Base-by-base conservation (phyloP, 257 asterid species). In the Solanum medicagineum region DNA sequence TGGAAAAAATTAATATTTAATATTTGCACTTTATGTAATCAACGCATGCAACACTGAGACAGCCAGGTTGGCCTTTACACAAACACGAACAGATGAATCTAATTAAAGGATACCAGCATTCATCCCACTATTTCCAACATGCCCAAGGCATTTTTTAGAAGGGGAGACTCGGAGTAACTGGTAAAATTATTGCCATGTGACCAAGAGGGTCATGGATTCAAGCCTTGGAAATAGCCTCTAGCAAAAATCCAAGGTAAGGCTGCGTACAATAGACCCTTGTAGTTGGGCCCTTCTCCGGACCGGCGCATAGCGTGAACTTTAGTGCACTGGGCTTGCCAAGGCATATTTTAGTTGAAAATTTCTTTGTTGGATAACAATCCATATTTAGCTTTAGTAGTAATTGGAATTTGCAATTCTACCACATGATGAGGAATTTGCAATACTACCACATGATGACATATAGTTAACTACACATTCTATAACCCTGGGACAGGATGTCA, bases 261-360 rank as follows among this genome's bases (percentile, higher is more conserved):
- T 32, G 36, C 4, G 4, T 32, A 32, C 4, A 32, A 32, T 32
- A 32, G 4, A 32, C 36, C 36, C 36, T 32, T 32, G 36, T 32
- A 32, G 4, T 32, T 0, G 3, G 36, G 36, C 36, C 36, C 36
- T 32, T 32, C 36, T 32, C 4, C 4, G 3, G 4, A 32, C 36
- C 36, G 0, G 3, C 1, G 4, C 36, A 32, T 32, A 32, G 36
- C 4, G 4, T 0, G 36, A n/a, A n/a, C n/a, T n/a, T n/a, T 32
- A 32, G 36, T 32, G 36, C 36, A 32, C 36, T 4, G 36, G 36
- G 36, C 3, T 32, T 32, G 3, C 24, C n/a, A 47, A 45, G 81
- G 59, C 12, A 14, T 59, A 74, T 13, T 66, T 29, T n/a, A 49
- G 59, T 22, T 45, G 42, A 47, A 45, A 74, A n/a, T 20, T 45